Evolutionary conservation across 768 basidiomycete species (phyloP).

Genomic region (Rhodotorula sphaerocarpa): DNA sequence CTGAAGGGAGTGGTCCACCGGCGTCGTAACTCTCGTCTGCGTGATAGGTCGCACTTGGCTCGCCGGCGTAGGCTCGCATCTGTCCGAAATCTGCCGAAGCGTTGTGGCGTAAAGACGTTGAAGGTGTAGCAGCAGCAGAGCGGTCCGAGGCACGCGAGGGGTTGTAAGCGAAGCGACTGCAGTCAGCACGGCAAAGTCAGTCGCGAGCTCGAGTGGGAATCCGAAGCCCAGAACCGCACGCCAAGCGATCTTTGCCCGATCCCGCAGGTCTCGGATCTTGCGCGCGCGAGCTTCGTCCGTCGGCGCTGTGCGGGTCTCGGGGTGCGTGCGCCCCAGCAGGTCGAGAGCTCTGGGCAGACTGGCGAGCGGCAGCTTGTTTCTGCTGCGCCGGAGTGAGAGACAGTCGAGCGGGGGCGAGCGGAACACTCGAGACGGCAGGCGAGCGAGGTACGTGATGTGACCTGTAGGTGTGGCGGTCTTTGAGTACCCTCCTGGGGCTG

Average conservation of each 20-base stretch:
- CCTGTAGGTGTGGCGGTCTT: not conserved
- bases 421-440: not conserved
- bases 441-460: not conserved
- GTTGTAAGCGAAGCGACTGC: slow-evolving; percentile 7
- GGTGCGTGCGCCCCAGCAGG: no score
- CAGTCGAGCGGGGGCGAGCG: slow-evolving; percentile 3
- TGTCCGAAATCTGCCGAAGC: no score
- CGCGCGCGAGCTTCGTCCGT: not conserved
- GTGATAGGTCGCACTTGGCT: not conserved
- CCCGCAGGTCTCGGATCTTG: no score
- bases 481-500: not conserved
- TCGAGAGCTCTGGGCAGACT: no score
- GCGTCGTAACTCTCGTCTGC: no score
- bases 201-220: not conserved
- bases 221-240: no score
- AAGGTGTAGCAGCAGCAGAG: not conserved
- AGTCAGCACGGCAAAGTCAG: not conserved
- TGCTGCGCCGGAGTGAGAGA: slow-evolving; percentile 7
- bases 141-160: not conserved
- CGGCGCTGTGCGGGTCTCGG: no score
- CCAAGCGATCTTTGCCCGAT: not conserved
- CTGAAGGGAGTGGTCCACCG: no score
- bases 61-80: no score
- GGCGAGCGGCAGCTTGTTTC: not conserved
- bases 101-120: not conserved